Evolutionary conservation across 2,329 filamentous ascomycete genomes (phyloP).

Genomic region (Beauveria sp.): DNA sequence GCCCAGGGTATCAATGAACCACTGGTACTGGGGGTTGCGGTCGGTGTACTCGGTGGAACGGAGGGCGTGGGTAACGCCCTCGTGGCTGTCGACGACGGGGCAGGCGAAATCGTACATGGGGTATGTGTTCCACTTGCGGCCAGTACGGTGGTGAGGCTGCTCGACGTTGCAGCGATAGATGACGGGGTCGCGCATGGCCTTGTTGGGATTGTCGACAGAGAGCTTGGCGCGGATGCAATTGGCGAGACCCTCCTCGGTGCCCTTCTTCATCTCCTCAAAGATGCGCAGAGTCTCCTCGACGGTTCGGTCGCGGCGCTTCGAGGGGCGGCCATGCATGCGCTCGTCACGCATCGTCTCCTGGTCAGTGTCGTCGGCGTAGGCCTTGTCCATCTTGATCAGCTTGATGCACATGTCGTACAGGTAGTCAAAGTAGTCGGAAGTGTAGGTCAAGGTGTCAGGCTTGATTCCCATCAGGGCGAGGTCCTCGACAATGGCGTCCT

Average conservation of each 20-base stretch:
- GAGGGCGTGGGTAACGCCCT: conserved; percentile 77
- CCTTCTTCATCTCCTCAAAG: conserved; percentile 91
- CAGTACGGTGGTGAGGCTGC: conserved; percentile 67
- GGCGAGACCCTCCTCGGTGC: conserved; percentile 65
- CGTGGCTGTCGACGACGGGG: conserved; percentile 70
- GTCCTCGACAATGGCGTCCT: conserved; percentile 90
- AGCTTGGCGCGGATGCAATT: conserved; percentile 97
- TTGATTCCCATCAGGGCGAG: conserved; percentile 85
- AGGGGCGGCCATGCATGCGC: conserved; percentile 76
- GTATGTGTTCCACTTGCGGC: conserved; percentile 75
- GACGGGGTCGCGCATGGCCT: conserved; percentile 91
- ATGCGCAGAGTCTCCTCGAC: conserved; percentile 78
- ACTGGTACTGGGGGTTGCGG: conserved; percentile 79
- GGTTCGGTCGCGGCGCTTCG: conserved; percentile 67
- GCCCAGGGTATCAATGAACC: conserved; percentile 69
- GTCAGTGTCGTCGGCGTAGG: conserved; percentile 91
- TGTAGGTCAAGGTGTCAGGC: conserved; percentile 80
- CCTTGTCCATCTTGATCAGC: conserved; percentile 79
- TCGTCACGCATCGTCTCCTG: conserved; percentile 82
- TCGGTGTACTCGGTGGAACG: conserved; percentile 84
- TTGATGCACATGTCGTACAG: conserved; percentile 79
- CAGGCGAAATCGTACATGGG: conserved; percentile 84
- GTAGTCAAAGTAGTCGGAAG: conserved; percentile 91
- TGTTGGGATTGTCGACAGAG: conserved; percentile 85
- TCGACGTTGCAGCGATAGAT: conserved; percentile 79